These are phyloP conservation scores for Acanthochlamys bracteata DNA, from an alignment of 106 monocot species.

Conservation along the genomic window DNA sequence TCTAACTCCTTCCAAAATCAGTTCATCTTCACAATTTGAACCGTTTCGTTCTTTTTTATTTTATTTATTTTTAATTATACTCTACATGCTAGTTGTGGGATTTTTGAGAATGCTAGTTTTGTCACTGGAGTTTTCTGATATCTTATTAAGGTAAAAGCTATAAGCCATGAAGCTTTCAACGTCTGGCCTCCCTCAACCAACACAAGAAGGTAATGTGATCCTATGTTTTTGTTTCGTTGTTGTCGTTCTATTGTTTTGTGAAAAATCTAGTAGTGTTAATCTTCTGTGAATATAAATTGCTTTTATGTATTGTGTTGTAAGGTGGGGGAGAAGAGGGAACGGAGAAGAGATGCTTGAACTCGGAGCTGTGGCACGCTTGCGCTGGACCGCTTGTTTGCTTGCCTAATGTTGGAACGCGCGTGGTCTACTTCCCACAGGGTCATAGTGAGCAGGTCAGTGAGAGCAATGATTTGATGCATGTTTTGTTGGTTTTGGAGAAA, in stretches of 20 bases:
- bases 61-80: not conserved
- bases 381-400: conserved; percentile 85
- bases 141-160: not conserved
- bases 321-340: conserved; percentile 17
- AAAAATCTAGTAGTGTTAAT: too few relatives aligned
- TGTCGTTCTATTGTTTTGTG: not conserved
- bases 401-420: conserved; percentile 65
- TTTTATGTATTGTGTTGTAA: not conserved
- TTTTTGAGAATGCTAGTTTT: not conserved
- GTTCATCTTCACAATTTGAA: not conserved
- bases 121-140: not conserved
- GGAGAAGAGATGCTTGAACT: conserved; percentile 73
- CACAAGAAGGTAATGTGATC: conserved; percentile 36
- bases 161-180: conserved; percentile 48
- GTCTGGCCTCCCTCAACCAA: conserved; percentile 28
- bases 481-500: too few relatives aligned
- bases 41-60: not conserved
- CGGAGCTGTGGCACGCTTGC: conserved; percentile 90
- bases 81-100: not conserved
- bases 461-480: not conserved
- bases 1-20: not conserved
- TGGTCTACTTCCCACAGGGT: conserved; percentile 88
- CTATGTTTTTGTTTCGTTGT: not conserved
- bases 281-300: not conserved
- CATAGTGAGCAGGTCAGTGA: conserved; percentile 77